phyloP scores from a whole-genome alignment of 495 filamentous ascomycete genomes.

The Lasiosphaeria hispida region DNA sequence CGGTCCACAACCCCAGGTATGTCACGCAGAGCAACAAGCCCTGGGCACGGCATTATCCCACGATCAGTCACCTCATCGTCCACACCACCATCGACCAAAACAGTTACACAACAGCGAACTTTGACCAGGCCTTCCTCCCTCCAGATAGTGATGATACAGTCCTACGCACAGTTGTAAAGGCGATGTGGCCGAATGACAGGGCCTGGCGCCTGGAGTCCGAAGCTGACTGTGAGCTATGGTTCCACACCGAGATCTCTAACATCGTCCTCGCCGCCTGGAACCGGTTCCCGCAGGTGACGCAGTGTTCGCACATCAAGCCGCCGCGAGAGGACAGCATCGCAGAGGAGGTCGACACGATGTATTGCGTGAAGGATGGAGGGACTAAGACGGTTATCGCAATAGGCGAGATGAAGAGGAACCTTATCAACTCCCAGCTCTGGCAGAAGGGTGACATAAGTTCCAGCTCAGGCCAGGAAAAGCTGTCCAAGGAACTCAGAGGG shows the following conservation, averaged over 20 bases:
- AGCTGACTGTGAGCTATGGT: constrained; percentile 22
- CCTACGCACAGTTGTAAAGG: constrained; percentile 4
- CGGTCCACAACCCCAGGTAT: background rate
- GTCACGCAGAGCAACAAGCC: constrained; percentile 9
- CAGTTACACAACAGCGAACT: constrained; percentile 4
- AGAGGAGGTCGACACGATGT: constrained; percentile 17
- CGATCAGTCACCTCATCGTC: constrained; percentile 15
- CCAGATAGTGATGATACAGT: constrained; percentile 7
- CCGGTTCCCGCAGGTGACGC: constrained; percentile 14
- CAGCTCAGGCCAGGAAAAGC: background rate
- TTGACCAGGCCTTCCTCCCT: constrained; percentile 16
- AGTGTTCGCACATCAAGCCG: constrained; percentile 21
- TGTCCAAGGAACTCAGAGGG: constrained; percentile 23
- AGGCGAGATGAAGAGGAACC: constrained; percentile 19
- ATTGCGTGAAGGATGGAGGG: constrained; percentile 8
- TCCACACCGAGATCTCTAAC: constrained; percentile 24
- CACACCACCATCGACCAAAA: constrained; percentile 5
- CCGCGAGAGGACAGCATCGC: background rate
- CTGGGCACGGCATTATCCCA: constrained; percentile 8
- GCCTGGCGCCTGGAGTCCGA: constrained; percentile 18
- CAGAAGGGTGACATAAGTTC: background rate
- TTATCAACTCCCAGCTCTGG: constrained; percentile 4
- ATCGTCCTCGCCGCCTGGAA: constrained; percentile 22
- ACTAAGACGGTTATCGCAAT: constrained; percentile 10
- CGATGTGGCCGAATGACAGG: constrained; percentile 12